These are phyloP conservation scores for Botrytis fragariae DNA, from an alignment of 2,329 filamentous ascomycete genomes.

Conservation along the genomic window DNA sequence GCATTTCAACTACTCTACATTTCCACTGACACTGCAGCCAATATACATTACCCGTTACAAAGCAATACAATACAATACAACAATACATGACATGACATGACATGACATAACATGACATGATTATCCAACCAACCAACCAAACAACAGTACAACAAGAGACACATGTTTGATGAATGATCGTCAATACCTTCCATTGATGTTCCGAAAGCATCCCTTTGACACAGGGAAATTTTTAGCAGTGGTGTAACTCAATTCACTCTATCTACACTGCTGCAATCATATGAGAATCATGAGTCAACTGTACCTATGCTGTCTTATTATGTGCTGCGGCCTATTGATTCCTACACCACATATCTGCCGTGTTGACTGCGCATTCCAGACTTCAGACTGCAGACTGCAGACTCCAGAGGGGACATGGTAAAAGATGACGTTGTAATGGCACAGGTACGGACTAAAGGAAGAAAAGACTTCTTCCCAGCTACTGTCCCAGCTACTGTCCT, in stretches of 20 bases:
- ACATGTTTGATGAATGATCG: not conserved
- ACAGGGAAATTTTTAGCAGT: not conserved
- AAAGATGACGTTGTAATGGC: not conserved
- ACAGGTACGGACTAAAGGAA: not conserved
- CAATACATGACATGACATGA: not conserved
- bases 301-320: not conserved
- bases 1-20: not conserved
- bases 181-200: not conserved
- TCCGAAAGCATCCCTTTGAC: not conserved
- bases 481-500: not conserved
- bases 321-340: not conserved
- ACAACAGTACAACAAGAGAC: not conserved
- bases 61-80: not conserved
- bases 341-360: not conserved
- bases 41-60: not conserved
- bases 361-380: conserved; percentile 2
- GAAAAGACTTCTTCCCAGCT: not conserved
- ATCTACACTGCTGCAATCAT: not conserved
- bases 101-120: not conserved
- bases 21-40: not conserved
- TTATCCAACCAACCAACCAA: not conserved
- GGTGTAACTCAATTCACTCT: not conserved
- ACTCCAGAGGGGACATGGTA: not conserved
- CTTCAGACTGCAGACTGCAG: not conserved
- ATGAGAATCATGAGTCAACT: not conserved